Evolutionary conservation across 805 yeast genomes (phyloP), one percentile per base, ranked within the genome.

Genomic region (Saturnispora quitensis): DNA sequence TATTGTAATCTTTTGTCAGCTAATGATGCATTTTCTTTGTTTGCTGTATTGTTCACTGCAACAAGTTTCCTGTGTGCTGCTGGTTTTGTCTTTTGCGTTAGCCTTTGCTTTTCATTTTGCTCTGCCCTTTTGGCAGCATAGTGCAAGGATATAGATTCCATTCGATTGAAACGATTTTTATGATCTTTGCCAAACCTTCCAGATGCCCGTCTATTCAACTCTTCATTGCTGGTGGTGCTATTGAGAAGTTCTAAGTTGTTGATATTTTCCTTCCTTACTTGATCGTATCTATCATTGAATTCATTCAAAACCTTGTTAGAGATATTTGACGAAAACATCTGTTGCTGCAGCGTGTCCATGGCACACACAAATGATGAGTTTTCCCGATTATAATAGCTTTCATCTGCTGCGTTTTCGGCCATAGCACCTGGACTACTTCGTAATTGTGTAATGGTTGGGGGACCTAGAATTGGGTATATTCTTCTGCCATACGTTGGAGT

Each of bases 111-210:
- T 17, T 50, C 54, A 20, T 35, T 44, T 17, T 43, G 49, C 45
- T 53, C 55, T 12, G 56, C 47, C 53, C 66, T 62, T 47, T 60
- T 61, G 4, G 74, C 75, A 1, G 80, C 75, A 53, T 76, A 76
- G 53, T 76, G 81, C 7, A 67, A 63, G 9, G 71, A 63, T 17
- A 77, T 76, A 17, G 79, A 73, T 24, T 76, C 81, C 81, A 77
- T 75, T 45, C 70, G 63, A 50, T 76, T 65, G 66, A 72, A 56
- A 71, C 79, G 57, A 60, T 76, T 55, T 72, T 76, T 56, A 66
- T 72, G 64, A 53, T 72, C 72, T 51, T 67, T 66, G 15, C 79
- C 71, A 58, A 73, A 72, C 31, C 81, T 66, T 45, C 71, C 63
- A 1, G 68, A 64, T 2, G 61, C 60, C 47, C 64, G 53, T 51